These are phyloP conservation scores for Xylariales sp. DNA, from an alignment of 2,329 filamentous ascomycete genomes.

Conservation along the genomic window DNA sequence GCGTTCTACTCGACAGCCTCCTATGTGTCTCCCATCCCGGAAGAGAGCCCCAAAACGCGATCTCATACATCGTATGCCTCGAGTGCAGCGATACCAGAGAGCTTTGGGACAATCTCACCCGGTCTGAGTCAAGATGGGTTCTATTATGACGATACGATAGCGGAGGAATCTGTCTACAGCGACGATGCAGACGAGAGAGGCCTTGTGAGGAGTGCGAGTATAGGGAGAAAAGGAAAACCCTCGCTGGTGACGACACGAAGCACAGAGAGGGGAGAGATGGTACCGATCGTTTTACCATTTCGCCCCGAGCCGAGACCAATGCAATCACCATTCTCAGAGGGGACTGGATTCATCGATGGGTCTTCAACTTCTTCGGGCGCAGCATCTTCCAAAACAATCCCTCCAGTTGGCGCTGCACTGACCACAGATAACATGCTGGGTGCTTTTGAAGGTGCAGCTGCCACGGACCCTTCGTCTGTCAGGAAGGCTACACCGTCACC, in stretches of 20 bases:
- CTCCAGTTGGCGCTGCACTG: conserved; percentile 22
- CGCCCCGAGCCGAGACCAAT: conserved; percentile 34
- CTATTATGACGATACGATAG: conserved; percentile 45
- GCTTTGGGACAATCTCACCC: conserved; percentile 53
- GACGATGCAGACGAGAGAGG: conserved; percentile 51
- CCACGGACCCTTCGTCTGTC: conserved; percentile 34
- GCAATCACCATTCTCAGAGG: conserved; percentile 21
- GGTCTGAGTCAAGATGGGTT: conserved; percentile 43
- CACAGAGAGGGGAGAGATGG: conserved; percentile 21
- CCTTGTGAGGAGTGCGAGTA: conserved; percentile 56
- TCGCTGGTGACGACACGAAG: conserved; percentile 46
- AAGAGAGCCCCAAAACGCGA: conserved; percentile 57
- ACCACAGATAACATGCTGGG: conserved; percentile 44
- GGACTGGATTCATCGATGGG: conserved; percentile 42
- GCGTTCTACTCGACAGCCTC: conserved; percentile 63
- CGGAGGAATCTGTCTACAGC: conserved; percentile 40
- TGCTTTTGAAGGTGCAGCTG: conserved; percentile 45
- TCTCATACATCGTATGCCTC: conserved; percentile 65
- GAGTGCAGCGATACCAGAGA: conserved; percentile 66
- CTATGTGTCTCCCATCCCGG: conserved; percentile 70
- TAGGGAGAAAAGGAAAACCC: conserved; percentile 57
- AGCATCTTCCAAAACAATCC: conserved; percentile 19
- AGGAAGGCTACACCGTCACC: conserved; percentile 23
- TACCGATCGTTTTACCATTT: conserved; percentile 11
- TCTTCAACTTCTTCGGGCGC: conserved; percentile 43